Evolutionary conservation across 768 basidiomycete species (phyloP).

Genomic region (Tricholoma hemisulphureum): DNA sequence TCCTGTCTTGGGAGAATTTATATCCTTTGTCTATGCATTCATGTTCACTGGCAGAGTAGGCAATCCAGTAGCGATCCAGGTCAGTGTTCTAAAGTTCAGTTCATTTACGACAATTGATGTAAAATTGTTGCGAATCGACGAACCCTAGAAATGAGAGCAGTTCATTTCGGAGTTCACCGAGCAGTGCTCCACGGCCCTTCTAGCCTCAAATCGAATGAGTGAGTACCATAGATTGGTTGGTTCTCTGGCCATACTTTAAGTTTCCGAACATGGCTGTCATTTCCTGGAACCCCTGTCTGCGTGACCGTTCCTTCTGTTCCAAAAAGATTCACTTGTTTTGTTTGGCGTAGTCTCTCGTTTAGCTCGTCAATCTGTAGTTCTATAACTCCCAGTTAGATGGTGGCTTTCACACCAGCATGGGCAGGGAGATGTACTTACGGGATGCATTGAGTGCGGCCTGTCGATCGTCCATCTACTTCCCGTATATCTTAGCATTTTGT

Average conservation of each 20-base stretch:
- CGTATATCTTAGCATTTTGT: constrained; percentile 1
- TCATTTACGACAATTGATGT: no score
- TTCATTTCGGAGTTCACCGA: no score
- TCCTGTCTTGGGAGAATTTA: no score
- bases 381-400: background rate
- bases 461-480: constrained; percentile 11
- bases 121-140: no score
- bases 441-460: constrained; percentile 7
- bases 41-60: no score
- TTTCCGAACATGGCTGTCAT: constrained; percentile 15
- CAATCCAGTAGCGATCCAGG: no score
- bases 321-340: constrained; percentile 20
- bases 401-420: background rate
- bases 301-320: constrained; percentile 23
- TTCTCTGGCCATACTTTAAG: constrained; percentile 13
- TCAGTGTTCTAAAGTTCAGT: no score
- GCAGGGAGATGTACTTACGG: constrained; percentile 2
- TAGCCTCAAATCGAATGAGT: background rate
- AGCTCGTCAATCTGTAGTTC: constrained; percentile 3
- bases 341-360: constrained; percentile 6
- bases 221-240: background rate
- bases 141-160: no score
- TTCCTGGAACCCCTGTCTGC: constrained; percentile 25
- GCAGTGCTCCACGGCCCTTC: background rate
- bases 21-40: no score